These are phyloP conservation scores for Aphanomyces astaci DNA, from an alignment of 352 stramenopile genomes.

Conservation along the genomic window DNA sequence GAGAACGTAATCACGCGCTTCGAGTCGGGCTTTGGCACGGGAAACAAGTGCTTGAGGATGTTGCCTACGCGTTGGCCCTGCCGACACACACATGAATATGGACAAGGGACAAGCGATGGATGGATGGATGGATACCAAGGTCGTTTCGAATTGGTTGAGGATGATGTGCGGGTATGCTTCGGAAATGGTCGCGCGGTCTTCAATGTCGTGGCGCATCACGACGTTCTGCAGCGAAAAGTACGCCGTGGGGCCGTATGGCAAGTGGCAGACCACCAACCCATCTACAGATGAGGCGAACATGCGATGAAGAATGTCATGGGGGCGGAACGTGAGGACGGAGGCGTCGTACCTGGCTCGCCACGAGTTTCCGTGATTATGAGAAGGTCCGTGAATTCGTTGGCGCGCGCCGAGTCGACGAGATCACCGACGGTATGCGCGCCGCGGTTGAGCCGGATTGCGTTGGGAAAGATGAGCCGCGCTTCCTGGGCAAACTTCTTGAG, in stretches of 20 bases:
- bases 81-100: background rate
- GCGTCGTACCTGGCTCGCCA: slow-evolving; percentile 86
- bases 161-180: slow-evolving; percentile 96
- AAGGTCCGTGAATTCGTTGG: slow-evolving; percentile 97
- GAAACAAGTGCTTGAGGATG: slow-evolving; percentile 99
- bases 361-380: slow-evolving; percentile 98
- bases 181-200: slow-evolving; percentile 89
- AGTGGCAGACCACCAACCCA: slow-evolving; percentile 96
- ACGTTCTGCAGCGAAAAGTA: slow-evolving; percentile 97
- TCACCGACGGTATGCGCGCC: slow-evolving; percentile 91
- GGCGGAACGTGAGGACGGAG: background rate
- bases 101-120: background rate
- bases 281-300: slow-evolving; percentile 43
- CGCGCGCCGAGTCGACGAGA: slow-evolving; percentile 93
- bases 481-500: slow-evolving; percentile 99
- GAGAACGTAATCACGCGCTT: slow-evolving; percentile 97
- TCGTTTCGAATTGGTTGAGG: slow-evolving; percentile 93
- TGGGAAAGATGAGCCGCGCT: slow-evolving; percentile 97
- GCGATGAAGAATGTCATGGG: no score
- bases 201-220: slow-evolving; percentile 98
- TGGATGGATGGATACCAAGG: slow-evolving; percentile 49
- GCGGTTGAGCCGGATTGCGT: slow-evolving; percentile 96
- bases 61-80: slow-evolving; percentile 91
- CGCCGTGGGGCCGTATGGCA: slow-evolving; percentile 97
- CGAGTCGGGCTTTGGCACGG: slow-evolving; percentile 93